phyloP scores from a whole-genome alignment of 169 alveolate genomes.

The Eimeria necatrix region DNA sequence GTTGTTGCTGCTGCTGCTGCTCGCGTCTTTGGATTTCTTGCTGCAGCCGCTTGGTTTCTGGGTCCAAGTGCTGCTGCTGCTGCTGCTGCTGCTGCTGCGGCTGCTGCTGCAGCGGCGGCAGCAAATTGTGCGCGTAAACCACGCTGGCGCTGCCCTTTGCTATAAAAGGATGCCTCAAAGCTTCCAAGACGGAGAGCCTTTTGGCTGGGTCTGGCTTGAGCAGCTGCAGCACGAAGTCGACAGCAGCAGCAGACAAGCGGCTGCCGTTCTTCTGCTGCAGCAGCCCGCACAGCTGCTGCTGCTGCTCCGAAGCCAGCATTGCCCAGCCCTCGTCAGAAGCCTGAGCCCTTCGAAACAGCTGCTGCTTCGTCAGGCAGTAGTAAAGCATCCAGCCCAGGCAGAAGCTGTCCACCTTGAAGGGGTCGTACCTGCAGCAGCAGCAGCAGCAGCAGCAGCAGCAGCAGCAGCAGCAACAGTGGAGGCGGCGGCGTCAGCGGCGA shows the following conservation, averaged over 20 bases:
- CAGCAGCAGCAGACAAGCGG: conserved; percentile 76
- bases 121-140: conserved; percentile 43
- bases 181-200: conserved; percentile 80
- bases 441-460: neutral
- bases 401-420: conserved; percentile 87
- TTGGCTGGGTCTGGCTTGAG: conserved; percentile 80
- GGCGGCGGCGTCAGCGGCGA: neutral
- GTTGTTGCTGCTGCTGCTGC: conserved; percentile 25
- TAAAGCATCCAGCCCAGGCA: conserved; percentile 89
- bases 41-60: neutral
- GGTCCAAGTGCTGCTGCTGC: neutral
- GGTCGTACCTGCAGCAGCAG: conserved; percentile 82
- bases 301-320: conserved; percentile 68
- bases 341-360: conserved; percentile 84
- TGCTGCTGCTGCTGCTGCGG: conserved; percentile 2
- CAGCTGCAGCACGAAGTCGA: conserved; percentile 82
- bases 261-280: conserved; percentile 82
- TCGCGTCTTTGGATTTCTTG: neutral
- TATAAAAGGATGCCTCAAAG: conserved; percentile 80
- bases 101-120: conserved; percentile 43
- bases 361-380: conserved; percentile 87
- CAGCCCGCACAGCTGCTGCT: conserved; percentile 73
- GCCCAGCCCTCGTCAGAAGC: conserved; percentile 81
- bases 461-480: neutral
- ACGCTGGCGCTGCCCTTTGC: neutral